phyloP scores from a whole-genome alignment of 352 stramenopile species.

The Pythium insidiosum region DNA sequence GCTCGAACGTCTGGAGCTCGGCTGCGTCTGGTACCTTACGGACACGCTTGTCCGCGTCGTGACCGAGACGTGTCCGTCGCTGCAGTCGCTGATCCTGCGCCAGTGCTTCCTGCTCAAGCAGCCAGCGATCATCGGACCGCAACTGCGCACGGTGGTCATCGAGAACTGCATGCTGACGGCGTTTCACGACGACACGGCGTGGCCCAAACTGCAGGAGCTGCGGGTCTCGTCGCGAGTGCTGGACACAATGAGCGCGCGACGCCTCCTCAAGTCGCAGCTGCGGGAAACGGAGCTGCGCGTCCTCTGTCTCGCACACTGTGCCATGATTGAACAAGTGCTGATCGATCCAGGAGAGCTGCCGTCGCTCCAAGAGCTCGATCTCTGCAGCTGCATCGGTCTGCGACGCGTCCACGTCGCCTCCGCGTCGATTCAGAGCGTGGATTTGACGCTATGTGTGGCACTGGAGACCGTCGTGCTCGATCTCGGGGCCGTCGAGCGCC shows the following conservation, averaged over 20 bases:
- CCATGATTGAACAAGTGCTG: conserved; percentile 45
- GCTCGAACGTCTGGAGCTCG: conserved; percentile 36
- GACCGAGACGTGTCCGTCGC: conserved; percentile 20
- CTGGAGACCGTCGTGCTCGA: conserved; percentile 43
- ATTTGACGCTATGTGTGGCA: conserved; percentile 33
- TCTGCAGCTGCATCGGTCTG: conserved; percentile 40
- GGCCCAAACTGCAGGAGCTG: conserved; percentile 39
- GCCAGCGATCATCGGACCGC: conserved; percentile 24
- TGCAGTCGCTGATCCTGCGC: conserved; percentile 34
- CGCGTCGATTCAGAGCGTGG: conserved; percentile 23
- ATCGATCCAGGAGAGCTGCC: conserved; percentile 50
- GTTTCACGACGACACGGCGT: conserved; percentile 30
- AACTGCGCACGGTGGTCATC: conserved; percentile 27
- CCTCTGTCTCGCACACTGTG: conserved; percentile 36
- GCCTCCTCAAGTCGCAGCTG: conserved; percentile 38
- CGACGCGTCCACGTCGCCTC: conserved; percentile 50
- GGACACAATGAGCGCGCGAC: conserved; percentile 24
- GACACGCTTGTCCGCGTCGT: conserved; percentile 34
- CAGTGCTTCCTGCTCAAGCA: conserved; percentile 57
- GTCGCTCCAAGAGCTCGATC: conserved; percentile 23
- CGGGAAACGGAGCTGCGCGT: conserved; percentile 14
- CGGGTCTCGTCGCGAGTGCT: conserved; percentile 38
- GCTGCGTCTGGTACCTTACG: conserved; percentile 32
- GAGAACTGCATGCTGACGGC: conserved; percentile 32
- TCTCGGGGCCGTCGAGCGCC: conserved; percentile 14